These are phyloP conservation scores for Conticribra guillardii DNA, from an alignment of 108 stramenopile genomes.

Conservation along the genomic window DNA sequence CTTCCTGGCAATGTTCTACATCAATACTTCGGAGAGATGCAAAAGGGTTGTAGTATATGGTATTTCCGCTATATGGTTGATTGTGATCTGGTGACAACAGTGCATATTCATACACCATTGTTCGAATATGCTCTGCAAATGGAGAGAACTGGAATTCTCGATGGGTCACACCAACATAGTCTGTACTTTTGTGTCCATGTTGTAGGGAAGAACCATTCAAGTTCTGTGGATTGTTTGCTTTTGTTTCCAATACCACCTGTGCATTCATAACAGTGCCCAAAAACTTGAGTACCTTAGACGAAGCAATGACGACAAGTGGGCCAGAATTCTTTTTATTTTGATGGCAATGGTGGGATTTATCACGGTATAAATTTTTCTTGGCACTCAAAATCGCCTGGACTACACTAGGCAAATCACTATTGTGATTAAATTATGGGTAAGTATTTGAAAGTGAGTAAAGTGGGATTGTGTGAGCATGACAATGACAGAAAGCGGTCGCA, in stretches of 20 bases:
- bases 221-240: too few relatives aligned
- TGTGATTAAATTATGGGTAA: too few relatives aligned
- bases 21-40: slow-evolving; percentile 58
- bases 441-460: too few relatives aligned
- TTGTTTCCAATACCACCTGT: too few relatives aligned
- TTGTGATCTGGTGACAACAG: slow-evolving; percentile 16
- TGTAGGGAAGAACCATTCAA: background rate
- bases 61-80: slow-evolving; percentile 17
- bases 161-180: slow-evolving; percentile 47
- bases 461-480: too few relatives aligned
- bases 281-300: slow-evolving; percentile 53
- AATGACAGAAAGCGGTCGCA: too few relatives aligned
- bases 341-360: slow-evolving; percentile 4
- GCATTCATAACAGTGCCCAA: slow-evolving; percentile 24
- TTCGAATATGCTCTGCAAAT: slow-evolving; percentile 25
- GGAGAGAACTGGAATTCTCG: slow-evolving; percentile 52
- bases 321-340: slow-evolving; percentile 13
- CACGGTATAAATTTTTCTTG: slow-evolving; percentile 15
- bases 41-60: slow-evolving; percentile 49
- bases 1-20: slow-evolving; percentile 73
- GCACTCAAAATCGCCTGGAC: slow-evolving; percentile 41
- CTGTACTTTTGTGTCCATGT: background rate
- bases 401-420: slow-evolving; percentile 58
- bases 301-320: slow-evolving; percentile 60
- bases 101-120: slow-evolving; percentile 26